Conservation (phyloP, 108 stramenopile genomes). For the Nannochloropsis salina region DNA sequence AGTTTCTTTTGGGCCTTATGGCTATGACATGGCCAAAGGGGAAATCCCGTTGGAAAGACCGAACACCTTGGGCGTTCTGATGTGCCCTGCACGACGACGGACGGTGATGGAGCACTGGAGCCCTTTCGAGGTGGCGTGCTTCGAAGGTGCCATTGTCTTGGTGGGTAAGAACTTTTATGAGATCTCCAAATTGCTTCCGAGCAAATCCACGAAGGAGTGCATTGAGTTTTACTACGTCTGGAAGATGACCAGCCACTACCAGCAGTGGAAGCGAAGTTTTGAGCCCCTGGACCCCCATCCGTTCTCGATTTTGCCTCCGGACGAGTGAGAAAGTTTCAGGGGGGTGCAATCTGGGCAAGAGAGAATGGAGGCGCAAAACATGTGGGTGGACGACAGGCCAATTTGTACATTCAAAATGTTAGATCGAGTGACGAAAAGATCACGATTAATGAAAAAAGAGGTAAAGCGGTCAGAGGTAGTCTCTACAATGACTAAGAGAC, state of each 20-base stretch:
- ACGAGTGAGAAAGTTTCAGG: neutral
- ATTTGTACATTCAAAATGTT: no score
- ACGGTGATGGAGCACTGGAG: constrained; percentile 48
- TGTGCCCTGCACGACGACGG: constrained; percentile 27
- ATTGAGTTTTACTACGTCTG: constrained; percentile 95
- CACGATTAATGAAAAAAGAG: no score
- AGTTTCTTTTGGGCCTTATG: constrained; percentile 32
- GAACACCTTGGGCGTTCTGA: constrained; percentile 31
- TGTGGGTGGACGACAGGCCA: no score
- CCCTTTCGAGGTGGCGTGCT: constrained; percentile 39
- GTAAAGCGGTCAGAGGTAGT: no score
- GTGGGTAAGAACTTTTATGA: constrained; percentile 31
- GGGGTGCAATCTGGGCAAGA: neutral
- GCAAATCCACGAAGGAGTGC: constrained; percentile 74
- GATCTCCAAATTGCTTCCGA: constrained; percentile 43
- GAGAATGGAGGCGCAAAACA: neutral
- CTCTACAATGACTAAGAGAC: no score
- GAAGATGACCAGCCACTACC: constrained; percentile 90
- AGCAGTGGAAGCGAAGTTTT: constrained; percentile 43
- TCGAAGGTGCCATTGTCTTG: constrained; percentile 42
- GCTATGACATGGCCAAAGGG: constrained; percentile 34
- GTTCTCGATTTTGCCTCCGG: neutral
- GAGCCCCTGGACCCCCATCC: constrained; percentile 1
- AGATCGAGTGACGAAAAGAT: no score
- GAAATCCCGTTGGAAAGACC: constrained; percentile 38